Conservation (phyloP, 306 rosid genomes). For the Biancaea sappan region DNA sequence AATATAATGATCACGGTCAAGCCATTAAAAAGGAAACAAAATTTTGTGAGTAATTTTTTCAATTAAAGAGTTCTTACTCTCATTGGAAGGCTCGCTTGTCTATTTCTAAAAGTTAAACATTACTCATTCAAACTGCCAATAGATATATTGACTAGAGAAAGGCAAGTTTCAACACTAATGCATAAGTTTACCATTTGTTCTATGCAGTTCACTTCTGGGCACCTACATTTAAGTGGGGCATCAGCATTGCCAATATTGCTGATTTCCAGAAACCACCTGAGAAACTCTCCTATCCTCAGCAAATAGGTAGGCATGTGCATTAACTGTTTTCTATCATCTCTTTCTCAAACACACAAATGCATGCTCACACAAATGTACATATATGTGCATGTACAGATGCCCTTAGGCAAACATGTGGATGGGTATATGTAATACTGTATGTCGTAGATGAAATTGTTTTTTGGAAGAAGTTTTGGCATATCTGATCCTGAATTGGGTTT, state of each 20-base stretch:
- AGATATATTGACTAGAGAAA: slow-evolving; percentile 6
- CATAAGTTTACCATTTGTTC: slow-evolving; percentile 25
- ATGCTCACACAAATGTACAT: neutral
- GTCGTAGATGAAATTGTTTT: neutral
- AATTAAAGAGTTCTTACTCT: neutral
- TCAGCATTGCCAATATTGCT: slow-evolving; percentile 91
- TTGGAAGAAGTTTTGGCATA: slow-evolving; percentile 16
- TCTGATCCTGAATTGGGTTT: neutral
- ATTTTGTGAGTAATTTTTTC: neutral
- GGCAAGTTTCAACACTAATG: neutral
- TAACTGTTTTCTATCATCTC: slow-evolving; percentile 1
- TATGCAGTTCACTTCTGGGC: slow-evolving; percentile 97
- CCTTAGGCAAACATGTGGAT: neutral
- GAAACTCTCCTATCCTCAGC: slow-evolving; percentile 93
- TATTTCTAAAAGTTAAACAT: neutral
- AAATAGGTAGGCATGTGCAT: slow-evolving; percentile 59
- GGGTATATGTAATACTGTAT: slow-evolving; percentile 14
- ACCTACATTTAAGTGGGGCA: slow-evolving; percentile 98
- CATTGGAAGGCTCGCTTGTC: neutral
- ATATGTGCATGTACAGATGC: slow-evolving; percentile 15
- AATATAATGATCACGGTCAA: neutral
- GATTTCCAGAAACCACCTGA: slow-evolving; percentile 95
- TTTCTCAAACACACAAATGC: neutral
- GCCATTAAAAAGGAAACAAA: neutral
- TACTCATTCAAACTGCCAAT: neutral